Evolutionary conservation across 2,329 filamentous ascomycete species (phyloP).

Genomic region (Botrytis byssoidea): DNA sequence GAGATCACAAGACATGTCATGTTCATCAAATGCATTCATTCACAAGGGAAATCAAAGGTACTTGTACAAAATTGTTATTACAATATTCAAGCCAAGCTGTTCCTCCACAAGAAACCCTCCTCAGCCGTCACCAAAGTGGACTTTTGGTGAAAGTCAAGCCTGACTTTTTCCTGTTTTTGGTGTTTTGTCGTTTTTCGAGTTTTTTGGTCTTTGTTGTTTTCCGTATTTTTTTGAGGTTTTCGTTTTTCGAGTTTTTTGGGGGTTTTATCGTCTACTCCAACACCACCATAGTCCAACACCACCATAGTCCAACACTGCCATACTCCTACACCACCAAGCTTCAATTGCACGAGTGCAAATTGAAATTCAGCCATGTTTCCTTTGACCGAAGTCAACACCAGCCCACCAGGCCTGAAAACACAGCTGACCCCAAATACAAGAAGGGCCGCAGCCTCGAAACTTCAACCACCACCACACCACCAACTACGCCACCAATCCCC

Average conservation of each 20-base stretch:
- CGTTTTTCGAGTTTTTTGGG: neutral
- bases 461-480: neutral
- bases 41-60: neutral
- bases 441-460: neutral
- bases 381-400: neutral
- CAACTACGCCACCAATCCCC: neutral
- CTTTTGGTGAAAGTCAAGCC: neutral
- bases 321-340: neutral
- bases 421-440: neutral
- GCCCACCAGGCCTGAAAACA: neutral
- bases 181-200: neutral
- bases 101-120: neutral
- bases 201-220: neutral
- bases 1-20: neutral
- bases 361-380: neutral
- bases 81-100: neutral
- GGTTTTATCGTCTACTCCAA: too few relatives aligned
- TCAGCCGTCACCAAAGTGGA: neutral
- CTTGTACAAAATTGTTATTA: neutral
- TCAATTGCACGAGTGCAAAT: neutral
- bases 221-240: neutral
- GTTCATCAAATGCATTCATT: neutral
- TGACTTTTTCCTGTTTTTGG: neutral
- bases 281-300: neutral
- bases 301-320: neutral